phyloP scores from a whole-genome alignment of 2,329 filamentous ascomycete genomes.

The Trichocomaceae sp. region DNA sequence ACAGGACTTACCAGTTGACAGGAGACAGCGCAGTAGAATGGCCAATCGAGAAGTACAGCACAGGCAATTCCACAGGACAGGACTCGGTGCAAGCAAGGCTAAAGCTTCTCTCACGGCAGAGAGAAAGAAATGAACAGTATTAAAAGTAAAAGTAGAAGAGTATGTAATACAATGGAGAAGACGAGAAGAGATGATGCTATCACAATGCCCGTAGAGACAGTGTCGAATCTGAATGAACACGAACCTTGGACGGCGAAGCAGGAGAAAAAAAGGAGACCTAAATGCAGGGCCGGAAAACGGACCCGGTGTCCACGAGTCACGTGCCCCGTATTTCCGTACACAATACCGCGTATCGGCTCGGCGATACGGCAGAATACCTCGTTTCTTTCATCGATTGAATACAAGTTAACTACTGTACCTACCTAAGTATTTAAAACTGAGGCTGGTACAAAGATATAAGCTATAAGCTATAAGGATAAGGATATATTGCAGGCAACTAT shows the following conservation, averaged over 20 bases:
- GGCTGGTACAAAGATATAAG: too few species aligned
- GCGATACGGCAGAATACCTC: not conserved
- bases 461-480: too few species aligned
- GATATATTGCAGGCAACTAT: too few species aligned
- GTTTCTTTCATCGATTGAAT: not conserved
- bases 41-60: not conserved
- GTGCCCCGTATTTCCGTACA: not conserved
- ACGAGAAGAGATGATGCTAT: too few species aligned
- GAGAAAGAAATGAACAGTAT: not conserved
- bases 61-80: too few species aligned
- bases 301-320: not conserved
- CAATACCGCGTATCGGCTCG: not conserved
- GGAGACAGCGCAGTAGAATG: too few species aligned
- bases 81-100: not conserved
- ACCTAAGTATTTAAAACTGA: too few species aligned
- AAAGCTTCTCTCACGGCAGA: too few species aligned
- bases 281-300: slow-evolving; percentile 3
- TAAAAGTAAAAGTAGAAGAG: not conserved
- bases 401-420: not conserved
- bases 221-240: too few species aligned
- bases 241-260: not conserved
- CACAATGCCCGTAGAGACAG: too few species aligned
- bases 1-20: not conserved
- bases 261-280: slow-evolving; percentile 7
- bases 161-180: not conserved